Evolutionary conservation across 495 filamentous ascomycete genomes (phyloP).

Genomic region (Neurospora sp.): DNA sequence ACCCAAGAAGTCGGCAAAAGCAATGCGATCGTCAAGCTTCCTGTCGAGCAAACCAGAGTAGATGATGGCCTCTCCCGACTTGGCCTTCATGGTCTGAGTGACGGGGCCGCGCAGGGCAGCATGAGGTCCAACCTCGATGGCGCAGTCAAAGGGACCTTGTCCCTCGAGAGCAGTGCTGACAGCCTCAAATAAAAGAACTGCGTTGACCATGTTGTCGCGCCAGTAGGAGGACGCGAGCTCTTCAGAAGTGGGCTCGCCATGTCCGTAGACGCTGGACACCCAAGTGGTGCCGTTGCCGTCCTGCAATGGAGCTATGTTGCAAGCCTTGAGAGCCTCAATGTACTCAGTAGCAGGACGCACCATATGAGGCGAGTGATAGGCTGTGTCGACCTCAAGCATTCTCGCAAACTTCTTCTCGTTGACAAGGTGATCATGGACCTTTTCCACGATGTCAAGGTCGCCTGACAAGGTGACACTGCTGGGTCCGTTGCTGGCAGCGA

Average conservation of each 20-base stretch:
- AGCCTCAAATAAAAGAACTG: conserved; percentile 48
- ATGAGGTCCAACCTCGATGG: conserved; percentile 49
- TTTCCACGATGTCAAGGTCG: conserved; percentile 27
- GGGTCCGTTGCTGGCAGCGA: conserved; percentile 34
- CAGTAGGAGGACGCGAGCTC: conserved; percentile 39
- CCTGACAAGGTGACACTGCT: conserved; percentile 33
- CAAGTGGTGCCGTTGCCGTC: conserved; percentile 20
- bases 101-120: conserved; percentile 41
- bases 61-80: conserved; percentile 12
- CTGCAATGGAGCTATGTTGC: conserved; percentile 11
- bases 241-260: conserved; percentile 5
- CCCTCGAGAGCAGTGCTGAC: conserved; percentile 26
- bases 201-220: conserved; percentile 47
- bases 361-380: conserved; percentile 60
- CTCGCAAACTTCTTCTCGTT: conserved; percentile 28
- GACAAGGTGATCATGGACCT: conserved; percentile 22
- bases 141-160: conserved; percentile 30
- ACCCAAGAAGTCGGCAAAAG: conserved; percentile 38
- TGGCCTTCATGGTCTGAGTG: conserved; percentile 29
- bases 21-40: conserved; percentile 24
- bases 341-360: conserved; percentile 29
- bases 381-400: conserved; percentile 37
- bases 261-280: conserved; percentile 31
- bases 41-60: conserved; percentile 34
- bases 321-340: conserved; percentile 16